Evolutionary conservation across 768 basidiomycete genomes (phyloP), one percentile per base, ranked within the genome.

Genomic region (Mycena venus): DNA sequence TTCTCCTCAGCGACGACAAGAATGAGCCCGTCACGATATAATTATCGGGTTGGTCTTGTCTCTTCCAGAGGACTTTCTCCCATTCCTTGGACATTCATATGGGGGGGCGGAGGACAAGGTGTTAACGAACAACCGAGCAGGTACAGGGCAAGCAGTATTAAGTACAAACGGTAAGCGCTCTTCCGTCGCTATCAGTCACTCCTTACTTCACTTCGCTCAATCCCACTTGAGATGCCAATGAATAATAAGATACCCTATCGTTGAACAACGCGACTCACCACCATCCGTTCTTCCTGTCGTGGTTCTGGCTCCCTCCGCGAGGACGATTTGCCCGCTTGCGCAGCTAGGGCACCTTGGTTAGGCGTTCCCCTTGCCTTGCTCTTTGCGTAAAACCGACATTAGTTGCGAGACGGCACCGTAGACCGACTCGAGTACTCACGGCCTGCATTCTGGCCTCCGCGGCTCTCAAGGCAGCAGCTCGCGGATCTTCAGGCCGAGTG

Each of bases 51-150:
- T 89, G 93, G 3, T 89, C 85, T 81, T 93, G 94, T 65, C 80
- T 84, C 82, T 91, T 93, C 95, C 95, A 96, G n/a, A 96, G 89
- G 44, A 93, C 88, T 78, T 91, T 92, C 81, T 91, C 90, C 94
- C 94, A 96, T 78, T 77, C 68, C 53, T 44, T 62, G 40, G 78
- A 64, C 76, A 79, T 77, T 70, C 70, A 69, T 75, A 32, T 65
- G 70, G 36, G 40, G 34, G 51, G 51, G n/a, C n/a, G 38, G 11
- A 38, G 47, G 64, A 71, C 11, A 67, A 60, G 15, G 36, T 25
- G 56, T 36, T 55, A 31, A n/a, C 3, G 51, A 62, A n/a, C 9
- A 77, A 61, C 40, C 36, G 62, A 31, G 40, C 32, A 62, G 27
- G 38, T 60, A 25, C 53, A 38, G 27, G 12, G 59, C 62, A 55